These are phyloP conservation scores for Daedaleopsis nitida DNA, from an alignment of 768 basidiomycete genomes.

Conservation along the genomic window DNA sequence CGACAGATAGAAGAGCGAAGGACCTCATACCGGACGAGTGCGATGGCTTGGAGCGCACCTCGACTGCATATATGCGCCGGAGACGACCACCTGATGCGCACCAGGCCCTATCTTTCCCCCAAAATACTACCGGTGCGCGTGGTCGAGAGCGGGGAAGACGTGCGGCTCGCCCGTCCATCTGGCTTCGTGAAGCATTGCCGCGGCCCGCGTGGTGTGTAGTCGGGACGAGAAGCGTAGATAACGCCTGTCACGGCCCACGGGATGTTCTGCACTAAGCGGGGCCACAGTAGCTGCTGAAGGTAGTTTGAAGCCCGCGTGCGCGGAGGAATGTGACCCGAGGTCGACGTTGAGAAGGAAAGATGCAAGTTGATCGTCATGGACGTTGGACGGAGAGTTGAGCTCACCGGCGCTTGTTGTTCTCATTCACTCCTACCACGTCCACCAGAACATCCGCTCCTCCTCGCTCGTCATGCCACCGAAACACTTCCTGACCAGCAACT, in stretches of 20 bases:
- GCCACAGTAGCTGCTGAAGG: not conserved
- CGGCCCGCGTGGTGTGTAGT: not conserved
- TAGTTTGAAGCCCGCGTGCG: too few species aligned
- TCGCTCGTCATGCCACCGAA: conserved; percentile 10
- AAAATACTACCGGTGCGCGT: conserved; percentile 11
- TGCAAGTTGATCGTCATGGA: not conserved
- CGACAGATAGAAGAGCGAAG: not conserved
- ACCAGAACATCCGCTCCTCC: not conserved
- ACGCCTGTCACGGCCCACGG: not conserved
- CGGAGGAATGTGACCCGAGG: not conserved
- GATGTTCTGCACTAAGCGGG: not conserved
- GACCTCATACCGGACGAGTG: conserved; percentile 6
- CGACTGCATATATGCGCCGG: conserved; percentile 1
- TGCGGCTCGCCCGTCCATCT: conserved; percentile 6
- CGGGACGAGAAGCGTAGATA: conserved; percentile 1
- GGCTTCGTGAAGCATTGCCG: not conserved
- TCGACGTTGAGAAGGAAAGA: not conserved
- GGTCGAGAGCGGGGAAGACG: not conserved
- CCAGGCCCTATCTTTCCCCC: not conserved
- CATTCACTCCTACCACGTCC: not conserved
- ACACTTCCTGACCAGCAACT: conserved; percentile 24
- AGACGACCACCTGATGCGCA: conserved; percentile 7
- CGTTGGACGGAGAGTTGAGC: not conserved
- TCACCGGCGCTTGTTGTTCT: not conserved
- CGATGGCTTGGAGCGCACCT: not conserved